Evolutionary conservation across 352 stramenopile species (phyloP), one percentile per base, ranked within the genome.

Genomic region (Plasmopara halstedii): DNA sequence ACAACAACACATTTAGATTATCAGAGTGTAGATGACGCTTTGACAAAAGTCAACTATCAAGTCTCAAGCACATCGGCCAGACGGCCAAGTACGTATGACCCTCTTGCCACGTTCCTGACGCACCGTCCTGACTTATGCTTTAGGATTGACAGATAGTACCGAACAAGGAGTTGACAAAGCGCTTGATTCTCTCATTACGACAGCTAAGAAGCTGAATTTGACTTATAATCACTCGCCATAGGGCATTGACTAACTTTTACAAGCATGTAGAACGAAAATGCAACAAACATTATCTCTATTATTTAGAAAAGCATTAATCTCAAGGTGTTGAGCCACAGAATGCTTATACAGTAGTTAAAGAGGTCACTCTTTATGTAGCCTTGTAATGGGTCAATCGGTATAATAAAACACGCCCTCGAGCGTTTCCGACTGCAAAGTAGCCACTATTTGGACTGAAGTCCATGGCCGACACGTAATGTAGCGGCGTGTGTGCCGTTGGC

Each of bases 361-460:
- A 32, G 23, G 47, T 46, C 37, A 32, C 40, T 36, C 36, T 59
- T 58, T 85, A 92, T 66, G 77, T 90, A 33, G 81, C 88, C 40
- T 78, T 77, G 73, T 93, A 98, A 76, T 98, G 93, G 39, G 88
- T 93, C 46, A 99, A 62, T 46, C 83, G 77, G 73, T 99, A 99
- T 25, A 99, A 73, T 41, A 99, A 64, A 42, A 97, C 96, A 52
- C 94, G 92, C 14, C 96, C 96, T 39, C 95, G 88, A 41, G 97
- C 95, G 67, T 99, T 99, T 18, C 96, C 96, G 13, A 97, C 64
- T 0, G 94, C 94, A 43, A 99, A 85, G 63, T 91, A 95, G 46
- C 85, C 88, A 45, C 89, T 96, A 57, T 79, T 81, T 1, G 94
- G 94, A 48, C 90, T 98, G 56, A 99, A 99, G 58, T 97, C 94